Base-by-base conservation (phyloP, 1,284 basidiomycete genomes). In the Irpex rosettiformis region DNA sequence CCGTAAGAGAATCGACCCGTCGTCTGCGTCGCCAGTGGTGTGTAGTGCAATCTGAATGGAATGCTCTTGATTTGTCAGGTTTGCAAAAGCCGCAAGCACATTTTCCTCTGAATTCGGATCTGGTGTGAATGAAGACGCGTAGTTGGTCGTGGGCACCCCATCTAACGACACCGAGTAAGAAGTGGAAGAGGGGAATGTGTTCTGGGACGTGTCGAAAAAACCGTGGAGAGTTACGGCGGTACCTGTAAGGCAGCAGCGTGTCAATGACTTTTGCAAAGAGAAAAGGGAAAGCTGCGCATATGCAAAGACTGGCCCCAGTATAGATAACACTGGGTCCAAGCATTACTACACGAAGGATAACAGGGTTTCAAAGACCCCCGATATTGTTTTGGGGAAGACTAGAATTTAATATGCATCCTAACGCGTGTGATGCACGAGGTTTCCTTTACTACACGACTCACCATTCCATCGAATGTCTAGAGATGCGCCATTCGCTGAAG, bases 391-490 rank as follows among this genome's bases (percentile, higher is more conserved):
- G 33, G 33, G 4, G 33, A 37, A 6, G 33, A 16, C 10, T 16
- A 8, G 16, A 37, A n/a, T n/a, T n/a, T 37, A 8, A 8, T 37
- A 47, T 18, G 43, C 43, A 10, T 47, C 18, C 43, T 24, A 28
- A 51, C 25, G 48, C 48, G 22, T 51, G 16, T 51, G 48, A 51
- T 51, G 25, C 48, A 51, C 48, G 48, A 51, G 48, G 48, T 22
- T 27, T 51, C 24, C 16, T 28, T 16, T 28, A 18, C 62, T 3
- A 56, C 7, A 53, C 2, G 43, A 72, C 80, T 63, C 64, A 88
- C 88, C 89, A 62, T 76, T 79, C 83, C 85, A 91, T 54, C 67
- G 67, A 58, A 91, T 68, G 51, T 76, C 71, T 13, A 90, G 63
- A 10, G 77, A 75, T 8, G 86, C 85, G 18, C 79, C 79, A 65